These are phyloP conservation scores for Seiridium unicorne DNA, from an alignment of 2,329 filamentous ascomycete species.

Conservation along the genomic window DNA sequence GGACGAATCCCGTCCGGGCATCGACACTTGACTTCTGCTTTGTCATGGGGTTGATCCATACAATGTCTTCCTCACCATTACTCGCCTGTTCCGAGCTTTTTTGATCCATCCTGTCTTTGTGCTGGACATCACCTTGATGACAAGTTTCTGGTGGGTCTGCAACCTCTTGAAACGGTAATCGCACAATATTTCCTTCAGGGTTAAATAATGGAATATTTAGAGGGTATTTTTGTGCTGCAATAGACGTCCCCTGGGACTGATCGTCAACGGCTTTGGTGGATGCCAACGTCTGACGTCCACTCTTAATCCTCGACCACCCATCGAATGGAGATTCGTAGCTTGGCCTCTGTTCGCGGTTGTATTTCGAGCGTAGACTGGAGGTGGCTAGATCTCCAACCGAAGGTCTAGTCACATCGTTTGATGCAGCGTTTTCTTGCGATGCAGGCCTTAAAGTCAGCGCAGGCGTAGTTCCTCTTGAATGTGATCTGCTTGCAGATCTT, in stretches of 20 bases:
- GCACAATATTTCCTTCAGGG: constrained; percentile 38
- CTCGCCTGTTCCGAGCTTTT: constrained; percentile 1
- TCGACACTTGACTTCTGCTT: constrained; percentile 51
- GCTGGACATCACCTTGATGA: not conserved
- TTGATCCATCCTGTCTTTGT: not conserved
- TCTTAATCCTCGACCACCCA: constrained; percentile 35
- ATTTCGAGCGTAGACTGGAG: constrained; percentile 34
- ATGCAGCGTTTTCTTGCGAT: not conserved
- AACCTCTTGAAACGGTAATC: constrained; percentile 42
- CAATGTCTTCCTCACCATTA: constrained; percentile 34
- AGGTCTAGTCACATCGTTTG: constrained; percentile 1
- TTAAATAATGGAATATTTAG: constrained; percentile 29
- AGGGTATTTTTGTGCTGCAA: not conserved
- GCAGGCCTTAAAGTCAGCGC: constrained; percentile 4
- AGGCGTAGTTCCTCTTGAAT: constrained; percentile 11
- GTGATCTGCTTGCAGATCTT: constrained; percentile 5
- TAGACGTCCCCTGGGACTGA: too few relatives aligned
- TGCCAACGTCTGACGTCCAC: constrained; percentile 17
- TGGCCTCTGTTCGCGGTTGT: constrained; percentile 31
- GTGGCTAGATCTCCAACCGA: constrained; percentile 23
- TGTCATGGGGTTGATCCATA: constrained; percentile 63
- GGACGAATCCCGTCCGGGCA: constrained; percentile 50
- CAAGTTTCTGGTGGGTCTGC: constrained; percentile 10
- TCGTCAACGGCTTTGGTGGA: not conserved
- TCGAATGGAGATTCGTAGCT: constrained; percentile 31